Base-by-base conservation (phyloP, 2,329 filamentous ascomycete genomes). In the Clarireedia hainanense region DNA sequence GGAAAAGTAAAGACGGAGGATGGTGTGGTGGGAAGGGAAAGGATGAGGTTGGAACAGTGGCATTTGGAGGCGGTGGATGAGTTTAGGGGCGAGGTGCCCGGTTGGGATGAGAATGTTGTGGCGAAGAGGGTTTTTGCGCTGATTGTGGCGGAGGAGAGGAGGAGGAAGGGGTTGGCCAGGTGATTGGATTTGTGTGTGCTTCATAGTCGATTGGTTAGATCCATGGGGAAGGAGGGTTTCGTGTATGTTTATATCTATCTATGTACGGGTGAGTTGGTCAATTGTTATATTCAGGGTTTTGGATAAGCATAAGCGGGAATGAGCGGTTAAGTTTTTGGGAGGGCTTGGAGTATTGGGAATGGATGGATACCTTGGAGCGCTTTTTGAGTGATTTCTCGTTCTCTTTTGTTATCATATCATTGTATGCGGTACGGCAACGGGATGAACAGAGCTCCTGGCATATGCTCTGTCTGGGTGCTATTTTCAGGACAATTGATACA, bases 21-120 rank as follows among this genome's bases (percentile, higher is more conserved):
- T 6, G 23, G 27, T 30, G 27, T 30, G 6, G 27, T 50, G 43
- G 47, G 63, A 30, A 62, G 61, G 6, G 61, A 65, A 30, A 61
- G 51, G 6, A 61, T 68, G 61, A 60, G 47, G 23, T 57, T 70
- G 23, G 60, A 69, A 50, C 66, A 68, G 57, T 70, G 67, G 67
- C 68, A 70, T 62, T 51, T 69, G 20, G 68, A 69, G 50, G 67
- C 59, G 51, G 67, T 70, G 17, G 67, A 67, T 61, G 63, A 68
- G 58, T 70, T 69, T 43, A 49, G 66, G 24, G 60, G 61, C 1
- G 27, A 55, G 4, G 67, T 68, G 20, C 62, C 63, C 4, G 68
- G 68, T 4, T 69, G 68, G 68, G 62, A 69, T 26, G 68, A 69
- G 57, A 60, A 60, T 52, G 60, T 59, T 50, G 60, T 69, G 55